Evolutionary conservation across 2,329 filamentous ascomycete genomes (phyloP).

Genomic region (Pyrenochaeta sp.): DNA sequence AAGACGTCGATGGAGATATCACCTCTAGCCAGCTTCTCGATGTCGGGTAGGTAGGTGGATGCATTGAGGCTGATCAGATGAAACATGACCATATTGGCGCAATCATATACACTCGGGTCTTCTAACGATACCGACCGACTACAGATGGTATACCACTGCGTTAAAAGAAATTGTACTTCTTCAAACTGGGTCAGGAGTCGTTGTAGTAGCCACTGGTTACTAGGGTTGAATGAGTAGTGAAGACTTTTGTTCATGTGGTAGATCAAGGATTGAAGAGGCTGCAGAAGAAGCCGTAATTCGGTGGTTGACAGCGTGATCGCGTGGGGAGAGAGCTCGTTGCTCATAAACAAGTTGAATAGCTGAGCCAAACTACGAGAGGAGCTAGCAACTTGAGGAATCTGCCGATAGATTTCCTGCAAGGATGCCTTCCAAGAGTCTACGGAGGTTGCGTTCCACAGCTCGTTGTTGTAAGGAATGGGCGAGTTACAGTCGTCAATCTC

Average conservation of each 20-base stretch:
- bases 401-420: not conserved
- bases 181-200: not conserved
- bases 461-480: not conserved
- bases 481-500: not conserved
- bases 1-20: not conserved
- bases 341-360: not conserved
- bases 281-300: not conserved
- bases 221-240: not conserved
- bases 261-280: not conserved
- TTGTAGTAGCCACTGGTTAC: not conserved
- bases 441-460: constrained; percentile 1
- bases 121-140: not conserved
- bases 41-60: not conserved
- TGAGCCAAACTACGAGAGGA: not conserved
- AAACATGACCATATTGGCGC: not conserved
- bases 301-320: not conserved
- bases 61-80: not conserved
- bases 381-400: not conserved
- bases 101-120: not conserved
- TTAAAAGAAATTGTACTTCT: not conserved
- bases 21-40: not conserved
- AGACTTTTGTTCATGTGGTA: not conserved
- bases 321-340: not conserved
- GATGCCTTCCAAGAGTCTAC: not conserved
- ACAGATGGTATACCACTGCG: not conserved